phyloP scores from a whole-genome alignment of 192 early-diverging fungal genomes.

The Coemansia sp. region DNA sequence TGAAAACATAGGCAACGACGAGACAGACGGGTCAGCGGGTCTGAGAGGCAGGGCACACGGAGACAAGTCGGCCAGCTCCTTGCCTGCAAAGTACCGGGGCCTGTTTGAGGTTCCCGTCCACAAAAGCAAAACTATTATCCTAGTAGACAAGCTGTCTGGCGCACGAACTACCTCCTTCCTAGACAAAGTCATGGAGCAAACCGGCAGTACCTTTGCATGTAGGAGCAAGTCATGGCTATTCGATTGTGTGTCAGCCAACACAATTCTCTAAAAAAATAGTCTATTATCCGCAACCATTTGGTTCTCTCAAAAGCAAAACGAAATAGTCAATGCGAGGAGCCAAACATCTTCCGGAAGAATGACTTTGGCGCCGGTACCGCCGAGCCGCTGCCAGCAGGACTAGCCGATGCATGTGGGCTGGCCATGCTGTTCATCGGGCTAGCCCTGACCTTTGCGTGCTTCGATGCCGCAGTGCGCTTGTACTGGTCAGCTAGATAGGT shows the following conservation, averaged over 20 bases:
- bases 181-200: slow-evolving; percentile 4
- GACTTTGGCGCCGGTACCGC: slow-evolving; percentile 18
- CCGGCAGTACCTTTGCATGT: slow-evolving; percentile 18
- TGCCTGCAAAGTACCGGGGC: slow-evolving; percentile 21
- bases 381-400: slow-evolving; percentile 10
- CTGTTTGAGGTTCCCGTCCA: slow-evolving; percentile 25
- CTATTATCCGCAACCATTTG: neutral
- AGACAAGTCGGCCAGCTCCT: slow-evolving; percentile 3
- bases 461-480: slow-evolving; percentile 42
- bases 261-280: slow-evolving; percentile 3
- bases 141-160: slow-evolving; percentile 23
- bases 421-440: slow-evolving; percentile 18
- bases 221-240: slow-evolving; percentile 46
- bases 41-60: neutral
- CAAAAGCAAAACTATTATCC: neutral
- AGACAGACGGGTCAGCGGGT: neutral
- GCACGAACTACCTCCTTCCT: slow-evolving; percentile 6
- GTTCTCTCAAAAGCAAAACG: neutral
- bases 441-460: slow-evolving; percentile 31
- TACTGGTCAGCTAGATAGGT: slow-evolving; percentile 57
- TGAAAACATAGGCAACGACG: neutral
- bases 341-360: slow-evolving; percentile 55
- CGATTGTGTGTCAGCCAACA: slow-evolving; percentile 43
- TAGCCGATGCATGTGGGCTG: slow-evolving; percentile 10
- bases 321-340: slow-evolving; percentile 40